Percentiles rank a stretch among this genome's conserved stretches.
These are phyloP conservation scores for Microcos paniculata DNA, from an alignment of 345 rosid species.

Conservation along the genomic window DNA sequence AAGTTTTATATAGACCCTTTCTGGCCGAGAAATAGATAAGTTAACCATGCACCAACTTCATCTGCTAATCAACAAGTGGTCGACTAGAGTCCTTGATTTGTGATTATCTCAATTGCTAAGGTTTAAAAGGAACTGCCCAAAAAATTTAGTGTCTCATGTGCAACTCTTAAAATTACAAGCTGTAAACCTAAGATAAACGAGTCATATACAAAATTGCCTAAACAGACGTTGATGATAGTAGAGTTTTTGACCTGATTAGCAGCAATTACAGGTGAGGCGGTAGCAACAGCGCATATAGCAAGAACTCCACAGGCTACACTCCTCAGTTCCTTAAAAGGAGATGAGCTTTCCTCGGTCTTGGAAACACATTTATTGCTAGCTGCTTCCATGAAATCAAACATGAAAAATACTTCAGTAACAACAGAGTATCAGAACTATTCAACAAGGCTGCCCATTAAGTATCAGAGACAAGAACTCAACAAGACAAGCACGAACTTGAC, in stretches of 20 bases:
- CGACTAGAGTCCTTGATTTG: not conserved
- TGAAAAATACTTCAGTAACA: conserved; percentile 7
- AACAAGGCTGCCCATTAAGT: not conserved
- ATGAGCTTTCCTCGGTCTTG: conserved; percentile 28
- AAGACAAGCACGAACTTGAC: not conserved
- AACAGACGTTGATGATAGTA: not conserved
- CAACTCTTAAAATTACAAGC: not conserved
- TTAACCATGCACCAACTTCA: not conserved
- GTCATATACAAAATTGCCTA: not conserved
- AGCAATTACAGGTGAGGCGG: conserved; percentile 79
- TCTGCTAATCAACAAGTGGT: not conserved
- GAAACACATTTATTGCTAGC: conserved; percentile 33
- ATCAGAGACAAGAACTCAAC: not conserved
- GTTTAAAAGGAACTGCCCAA: not conserved
- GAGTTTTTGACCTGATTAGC: conserved; percentile 56
- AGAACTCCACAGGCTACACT: conserved; percentile 66
- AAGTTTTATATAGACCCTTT: not conserved
- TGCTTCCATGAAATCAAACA: conserved; percentile 26
- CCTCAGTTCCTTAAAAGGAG: conserved; percentile 51
- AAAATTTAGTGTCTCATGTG: not conserved
- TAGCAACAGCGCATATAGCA: conserved; percentile 63
- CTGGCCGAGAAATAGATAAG: not conserved
- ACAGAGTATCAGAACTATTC: not conserved
- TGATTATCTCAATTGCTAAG: not conserved
- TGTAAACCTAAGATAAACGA: not conserved